Base-by-base conservation (phyloP, 768 basidiomycete species). In the Pholiota microspora region DNA sequence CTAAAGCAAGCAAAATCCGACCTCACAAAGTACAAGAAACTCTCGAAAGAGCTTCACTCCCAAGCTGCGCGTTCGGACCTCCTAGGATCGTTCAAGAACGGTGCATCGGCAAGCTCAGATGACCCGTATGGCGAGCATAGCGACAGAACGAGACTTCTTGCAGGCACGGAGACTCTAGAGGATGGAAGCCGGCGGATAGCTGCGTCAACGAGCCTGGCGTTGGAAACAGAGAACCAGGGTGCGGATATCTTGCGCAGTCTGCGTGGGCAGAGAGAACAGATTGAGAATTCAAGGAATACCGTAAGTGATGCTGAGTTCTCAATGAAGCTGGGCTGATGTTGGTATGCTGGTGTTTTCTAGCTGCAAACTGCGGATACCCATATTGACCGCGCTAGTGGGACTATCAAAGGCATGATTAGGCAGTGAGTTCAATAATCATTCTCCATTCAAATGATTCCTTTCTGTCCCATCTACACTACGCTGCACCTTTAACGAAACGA, bases 211-310 rank as follows among this genome's bases (percentile, higher is more conserved):
- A 75, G 93, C 7, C 77, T 97, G 25, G 95, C 94, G n/a, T 72
- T 97, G 29, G 93, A 97, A 77, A 89, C 94, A 5, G 95, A 97
- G 70, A 85, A 89, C 63, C 80, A 93, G 32, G 95, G 95, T 1
- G 88, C 92, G 4, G 93, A 93, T 61, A 96, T 97, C 60, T 63
- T 98, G 69, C 71, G 86, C 60, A 88, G 81, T 60, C 73, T 98
- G 64, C 73, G 91, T 54, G 79, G 80, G 0, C 95, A 98, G 73
- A 72, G 95, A 55, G 95, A 96, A 68, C 91, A 92, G 69, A 92
- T 98, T 54, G 89, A 93, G 73, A 88, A 92, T 64, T 79, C 93
- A 9, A 71, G 93, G 60, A 88, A 93, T 71, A 90, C 84, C 64
- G 92, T 94, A 51, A 45, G 86, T 65, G 21, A 31, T 31, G 12